phyloP scores from a whole-genome alignment of 2,329 filamentous ascomycete species.

The Tetracladium maxilliforme region DNA sequence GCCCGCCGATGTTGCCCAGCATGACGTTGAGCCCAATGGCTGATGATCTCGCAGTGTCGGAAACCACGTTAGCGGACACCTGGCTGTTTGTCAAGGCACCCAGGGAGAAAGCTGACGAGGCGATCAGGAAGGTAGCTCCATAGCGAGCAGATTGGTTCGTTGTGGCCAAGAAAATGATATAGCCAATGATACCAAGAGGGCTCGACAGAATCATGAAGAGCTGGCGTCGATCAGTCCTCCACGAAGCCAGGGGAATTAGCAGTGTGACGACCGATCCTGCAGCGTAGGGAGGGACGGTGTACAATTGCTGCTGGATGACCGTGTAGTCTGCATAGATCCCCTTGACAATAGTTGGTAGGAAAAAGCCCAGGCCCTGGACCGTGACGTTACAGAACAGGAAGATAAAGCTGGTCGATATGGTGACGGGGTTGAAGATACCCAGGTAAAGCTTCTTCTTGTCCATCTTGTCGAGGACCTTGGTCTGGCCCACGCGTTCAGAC shows the following conservation, averaged over 20 bases:
- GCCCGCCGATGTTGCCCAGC: constrained; percentile 58
- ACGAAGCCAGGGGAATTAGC: constrained; percentile 43
- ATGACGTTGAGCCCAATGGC: constrained; percentile 57
- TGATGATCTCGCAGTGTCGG: constrained; percentile 52
- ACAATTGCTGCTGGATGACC: constrained; percentile 50
- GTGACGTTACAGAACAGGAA: constrained; percentile 55
- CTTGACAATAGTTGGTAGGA: constrained; percentile 53
- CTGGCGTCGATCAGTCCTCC: constrained; percentile 41
- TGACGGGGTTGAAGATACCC: constrained; percentile 51
- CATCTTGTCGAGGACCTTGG: constrained; percentile 48
- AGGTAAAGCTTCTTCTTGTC: constrained; percentile 41
- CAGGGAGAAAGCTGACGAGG: constrained; percentile 45
- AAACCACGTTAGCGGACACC: constrained; percentile 54
- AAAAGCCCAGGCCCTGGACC: constrained; percentile 57
- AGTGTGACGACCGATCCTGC: constrained; percentile 55
- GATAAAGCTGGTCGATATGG: constrained; percentile 37
- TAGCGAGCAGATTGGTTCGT: constrained; percentile 39
- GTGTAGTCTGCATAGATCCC: constrained; percentile 48
- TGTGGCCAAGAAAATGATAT: constrained; percentile 54
- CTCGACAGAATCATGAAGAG: constrained; percentile 45
- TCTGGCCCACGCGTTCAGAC: constrained; percentile 48
- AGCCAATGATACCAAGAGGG: constrained; percentile 53
- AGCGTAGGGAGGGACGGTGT: constrained; percentile 56
- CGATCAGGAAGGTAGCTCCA: constrained; percentile 56
- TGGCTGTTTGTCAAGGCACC: constrained; percentile 54